Evolutionary conservation across 2,329 filamentous ascomycete species (phyloP).

Genomic region (Amphichorda felina): DNA sequence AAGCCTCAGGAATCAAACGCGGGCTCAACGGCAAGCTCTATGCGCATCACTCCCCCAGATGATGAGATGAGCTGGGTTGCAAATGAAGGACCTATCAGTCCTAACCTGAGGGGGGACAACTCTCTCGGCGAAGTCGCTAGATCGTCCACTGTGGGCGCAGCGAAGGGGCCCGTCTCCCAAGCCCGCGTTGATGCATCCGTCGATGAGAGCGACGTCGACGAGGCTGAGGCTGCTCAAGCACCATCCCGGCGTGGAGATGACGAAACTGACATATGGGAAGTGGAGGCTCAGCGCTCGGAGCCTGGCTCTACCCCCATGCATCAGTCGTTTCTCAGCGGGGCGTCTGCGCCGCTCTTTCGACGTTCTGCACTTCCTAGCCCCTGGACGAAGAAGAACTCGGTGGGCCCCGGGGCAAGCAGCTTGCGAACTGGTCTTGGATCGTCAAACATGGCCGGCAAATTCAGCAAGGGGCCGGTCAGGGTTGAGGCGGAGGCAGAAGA

Average conservation of each 20-base stretch:
- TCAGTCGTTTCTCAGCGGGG: conserved; percentile 16
- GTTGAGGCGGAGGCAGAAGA: conserved; percentile 18
- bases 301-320: conserved; percentile 17
- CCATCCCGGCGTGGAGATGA: conserved; percentile 16
- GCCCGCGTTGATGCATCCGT: conserved; percentile 7
- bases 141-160: conserved; percentile 2
- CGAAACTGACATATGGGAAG: conserved; percentile 43
- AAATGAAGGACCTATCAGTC: conserved; percentile 23
- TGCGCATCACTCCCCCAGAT: conserved; percentile 17
- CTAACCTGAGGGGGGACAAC: conserved; percentile 20
- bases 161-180: conserved; percentile 2
- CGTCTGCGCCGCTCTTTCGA: conserved; percentile 9
- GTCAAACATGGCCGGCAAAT: background rate
- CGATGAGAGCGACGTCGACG: conserved; percentile 3
- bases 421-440: background rate
- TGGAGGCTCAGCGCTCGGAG: conserved; percentile 39
- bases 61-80: conserved; percentile 32
- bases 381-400: conserved; percentile 19
- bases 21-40: conserved; percentile 19
- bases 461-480: background rate
- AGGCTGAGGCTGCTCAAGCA: background rate
- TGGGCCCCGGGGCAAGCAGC: background rate
- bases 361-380: conserved; percentile 21
- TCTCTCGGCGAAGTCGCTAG: conserved; percentile 16
- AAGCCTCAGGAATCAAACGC: conserved; percentile 8